Conservation (phyloP, 305 asterid species). For the Solanum hybrid region DNA sequence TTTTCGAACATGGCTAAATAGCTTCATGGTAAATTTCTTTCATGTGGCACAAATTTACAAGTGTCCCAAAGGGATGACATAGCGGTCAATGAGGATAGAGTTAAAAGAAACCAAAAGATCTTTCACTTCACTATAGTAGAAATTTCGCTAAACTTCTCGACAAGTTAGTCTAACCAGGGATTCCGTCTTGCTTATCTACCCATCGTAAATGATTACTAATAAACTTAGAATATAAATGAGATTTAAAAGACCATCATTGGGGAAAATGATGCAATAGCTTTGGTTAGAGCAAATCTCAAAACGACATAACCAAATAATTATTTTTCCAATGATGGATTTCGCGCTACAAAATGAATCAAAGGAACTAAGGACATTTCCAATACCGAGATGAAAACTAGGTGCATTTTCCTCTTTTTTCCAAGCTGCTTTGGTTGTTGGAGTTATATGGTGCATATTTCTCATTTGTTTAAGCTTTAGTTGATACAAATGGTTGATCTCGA, state of each 20-base stretch:
- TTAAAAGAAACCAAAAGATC: too few relatives aligned
- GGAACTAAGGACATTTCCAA: not conserved
- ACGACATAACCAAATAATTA: too few relatives aligned
- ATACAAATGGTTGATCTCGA: not conserved
- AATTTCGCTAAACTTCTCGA: too few relatives aligned
- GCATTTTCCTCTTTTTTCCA: not conserved
- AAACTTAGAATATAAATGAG: not conserved
- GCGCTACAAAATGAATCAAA: not conserved
- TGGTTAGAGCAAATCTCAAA: not conserved
- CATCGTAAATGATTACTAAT: too few relatives aligned
- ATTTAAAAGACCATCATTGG: not conserved
- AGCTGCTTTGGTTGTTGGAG: not conserved
- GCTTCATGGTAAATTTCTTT: too few relatives aligned
- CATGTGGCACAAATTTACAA: too few relatives aligned
- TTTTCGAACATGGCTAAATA: too few relatives aligned
- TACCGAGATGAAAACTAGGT: not conserved
- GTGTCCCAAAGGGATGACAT: too few relatives aligned
- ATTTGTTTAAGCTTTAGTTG: not conserved
- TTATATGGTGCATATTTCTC: not conserved
- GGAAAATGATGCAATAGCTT: not conserved
- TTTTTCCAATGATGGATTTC: not conserved
- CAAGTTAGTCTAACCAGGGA: too few relatives aligned
- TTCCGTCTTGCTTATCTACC: too few relatives aligned
- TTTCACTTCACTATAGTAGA: too few relatives aligned
- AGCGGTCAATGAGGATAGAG: too few relatives aligned